Base-by-base conservation (phyloP, 2,329 filamentous ascomycete genomes). In the Ophiocordyceps robertsii region DNA sequence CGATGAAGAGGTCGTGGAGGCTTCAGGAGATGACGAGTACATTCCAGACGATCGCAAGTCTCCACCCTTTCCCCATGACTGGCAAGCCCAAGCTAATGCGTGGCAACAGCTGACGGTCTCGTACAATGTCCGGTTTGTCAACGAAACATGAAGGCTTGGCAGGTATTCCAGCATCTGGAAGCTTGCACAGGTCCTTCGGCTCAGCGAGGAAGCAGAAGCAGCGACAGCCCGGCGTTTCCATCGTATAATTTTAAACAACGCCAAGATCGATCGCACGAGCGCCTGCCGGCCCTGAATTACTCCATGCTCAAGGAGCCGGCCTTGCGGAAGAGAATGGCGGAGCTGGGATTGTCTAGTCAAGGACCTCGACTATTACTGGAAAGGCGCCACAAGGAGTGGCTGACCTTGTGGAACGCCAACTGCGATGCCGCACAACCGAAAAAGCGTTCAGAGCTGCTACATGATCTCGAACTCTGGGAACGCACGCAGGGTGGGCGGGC, bases 391-490 rank as follows among this genome's bases (percentile, higher is more conserved):
- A 85, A 77, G 21, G 92, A 98, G 61, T 98, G 89, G 89, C 73
- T 92, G 41, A 95, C 92, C 32, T 65, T 98, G 16, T 95, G 87
- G 83, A 98, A 98, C 59, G 85, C 93, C 11, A 98, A 98, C 57
- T 95, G 88, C 62, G 92, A 98, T 60, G 83, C 89, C 2, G 75
- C 74, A 31, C 67, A 68, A 2, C 87, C 87, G 0, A 84, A 82
- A 56, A 69, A 70, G 11, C 86, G 84, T 48, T 56, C 64, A 7
- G 81, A 92, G 44, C 61, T 98, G 5, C 62, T 94, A 14, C 76
- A 75, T 13, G 90, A 96, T 46, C 61, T 98, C 12, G 83, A 90
- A 19, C 63, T 75, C 1, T 96, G 92, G 90, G 92, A 98, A 61
- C 73, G 79, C 37, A 90, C 84, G 0, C 79, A 93, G 48, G 85